Evolutionary conservation across 2,329 filamentous ascomycete genomes (phyloP), one percentile per base, ranked within the genome.

Genomic region (Sphaceloma murrayae): DNA sequence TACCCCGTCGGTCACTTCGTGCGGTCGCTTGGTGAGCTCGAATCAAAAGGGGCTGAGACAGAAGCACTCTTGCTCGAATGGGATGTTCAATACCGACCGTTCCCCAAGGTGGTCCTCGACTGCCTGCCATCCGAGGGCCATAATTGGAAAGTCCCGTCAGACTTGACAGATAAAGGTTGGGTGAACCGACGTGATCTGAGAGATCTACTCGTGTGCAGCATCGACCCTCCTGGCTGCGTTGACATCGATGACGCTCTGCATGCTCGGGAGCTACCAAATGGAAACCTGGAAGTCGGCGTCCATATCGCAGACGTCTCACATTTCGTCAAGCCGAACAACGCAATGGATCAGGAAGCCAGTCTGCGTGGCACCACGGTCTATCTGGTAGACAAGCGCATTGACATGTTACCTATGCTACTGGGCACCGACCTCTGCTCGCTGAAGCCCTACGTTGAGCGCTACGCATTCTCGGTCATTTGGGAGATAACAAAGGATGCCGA

Each of bases 271-370:
- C 67, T 98, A 16, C 81, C 86, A 0, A 96, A 96, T 56, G 91
- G 93, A 32, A 95, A 96, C 61, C 88, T 80, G 52, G 86, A 96
- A 62, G 87, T 98, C 7, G 91, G 91, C 51, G 91, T 98, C 11
- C 93, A 98, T 64, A 98, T 98, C 63, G 93, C 91, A 19, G 91
- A 98, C 62, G 91, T 98, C n/a, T 96, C 91, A 7, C 84, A 98
- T 65, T 98, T 98, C 59, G 91, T 98, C 56, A 94, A 91, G 65
- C 88, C 93, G 18, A 87, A 85, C 62, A 98, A 89, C 57, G 82
- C 91, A 44, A 98, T 98, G 91, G 93, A 98, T 60, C 77, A 80
- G 36, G 91, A 98, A 66, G 91, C 91, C 2, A 91, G 86, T 58
- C 78, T 94, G 57, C 82, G 91, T 56, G 91, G 91, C 50, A 96